These are phyloP conservation scores for Hypoxylon sp. DNA, from an alignment of 2,329 filamentous ascomycete species.

Conservation along the genomic window DNA sequence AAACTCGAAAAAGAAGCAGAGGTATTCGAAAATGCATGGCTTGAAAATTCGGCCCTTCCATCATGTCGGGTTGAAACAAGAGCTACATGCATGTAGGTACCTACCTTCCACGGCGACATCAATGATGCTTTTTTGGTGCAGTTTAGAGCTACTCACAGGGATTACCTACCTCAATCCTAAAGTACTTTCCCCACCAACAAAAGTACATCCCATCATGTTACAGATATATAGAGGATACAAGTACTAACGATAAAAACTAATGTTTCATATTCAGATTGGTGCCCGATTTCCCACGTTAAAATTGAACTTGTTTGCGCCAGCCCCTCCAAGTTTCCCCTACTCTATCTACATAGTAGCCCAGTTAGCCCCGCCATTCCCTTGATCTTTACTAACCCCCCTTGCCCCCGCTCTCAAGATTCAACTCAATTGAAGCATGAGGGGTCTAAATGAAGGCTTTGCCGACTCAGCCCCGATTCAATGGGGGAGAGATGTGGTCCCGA, in stretches of 20 bases:
- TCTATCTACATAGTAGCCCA: background rate
- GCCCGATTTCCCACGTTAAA: constrained; percentile 20
- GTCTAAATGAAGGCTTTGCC: constrained; percentile 29
- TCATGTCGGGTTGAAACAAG: background rate
- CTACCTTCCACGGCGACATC: constrained; percentile 1
- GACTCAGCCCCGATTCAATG: too few relatives aligned
- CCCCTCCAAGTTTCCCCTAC: constrained; percentile 26
- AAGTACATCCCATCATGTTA: constrained; percentile 1
- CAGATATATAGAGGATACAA: background rate
- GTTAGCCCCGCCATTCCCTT: constrained; percentile 27
- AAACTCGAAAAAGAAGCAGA: constrained; percentile 10
- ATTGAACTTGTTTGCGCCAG: constrained; percentile 11
- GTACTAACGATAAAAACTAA: constrained; percentile 18
- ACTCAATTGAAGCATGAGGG: constrained; percentile 4
- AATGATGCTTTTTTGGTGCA: too few relatives aligned
- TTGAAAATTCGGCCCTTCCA: constrained; percentile 22
- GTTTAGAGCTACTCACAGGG: too few relatives aligned
- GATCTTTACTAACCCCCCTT: too few relatives aligned
- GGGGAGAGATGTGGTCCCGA: too few relatives aligned
- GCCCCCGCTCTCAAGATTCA: constrained; percentile 8
- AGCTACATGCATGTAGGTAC: constrained; percentile 10
- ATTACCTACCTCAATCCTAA: background rate
- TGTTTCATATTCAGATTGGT: constrained; percentile 33
- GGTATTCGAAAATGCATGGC: background rate
- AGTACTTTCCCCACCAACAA: constrained; percentile 3